Evolutionary conservation across 306 rosid species (phyloP), one percentile per base, ranked within the genome.

Genomic region (Acacia acuminata): DNA sequence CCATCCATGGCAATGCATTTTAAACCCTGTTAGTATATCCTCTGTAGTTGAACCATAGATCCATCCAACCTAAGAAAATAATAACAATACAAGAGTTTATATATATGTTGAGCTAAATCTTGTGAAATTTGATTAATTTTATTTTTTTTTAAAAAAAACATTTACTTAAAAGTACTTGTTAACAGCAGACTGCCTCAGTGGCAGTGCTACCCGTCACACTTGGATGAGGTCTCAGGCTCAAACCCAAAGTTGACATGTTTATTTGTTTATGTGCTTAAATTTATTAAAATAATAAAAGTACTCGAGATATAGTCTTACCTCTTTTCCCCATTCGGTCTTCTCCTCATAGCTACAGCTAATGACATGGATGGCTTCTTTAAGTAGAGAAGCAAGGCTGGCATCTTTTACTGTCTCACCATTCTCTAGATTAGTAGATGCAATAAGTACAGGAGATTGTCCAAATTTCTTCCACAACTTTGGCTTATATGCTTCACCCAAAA

Each of bases 261-360:
- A 3, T 13, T 51, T 51, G 58, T 51, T 0, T 16, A 7, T 5
- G 58, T 0, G 8, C 8, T 51, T 51, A 5, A 17, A 51, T 51
- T 51, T 19, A 51, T 51, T 51, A 51, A 38, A 77, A 11, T 75
- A 36, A 44, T 11, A 71, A 51, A 74, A 19, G 25, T 53, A 79
- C 36, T 13, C 12, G 19, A 63, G 73, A 55, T n/a, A 63, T 53
- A 51, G 38, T 20, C 30, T 75, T 79, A 92, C 97, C 92, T 93
- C 97, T 84, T 88, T 91, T 82, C 97, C 97, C 97, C 97, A 93
- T 84, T 93, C 91, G 9, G 97, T 91, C 89, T 89, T 91, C 79
- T 86, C 92, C 82, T 93, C 97, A 68, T 85, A 93, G 67, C 94
- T 85, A 89, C 94, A 91, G 70, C 92, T 91, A 76, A 91, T 89